Evolutionary conservation across 257 asterid species (phyloP).

Genomic region (Pogostemon cablin): DNA sequence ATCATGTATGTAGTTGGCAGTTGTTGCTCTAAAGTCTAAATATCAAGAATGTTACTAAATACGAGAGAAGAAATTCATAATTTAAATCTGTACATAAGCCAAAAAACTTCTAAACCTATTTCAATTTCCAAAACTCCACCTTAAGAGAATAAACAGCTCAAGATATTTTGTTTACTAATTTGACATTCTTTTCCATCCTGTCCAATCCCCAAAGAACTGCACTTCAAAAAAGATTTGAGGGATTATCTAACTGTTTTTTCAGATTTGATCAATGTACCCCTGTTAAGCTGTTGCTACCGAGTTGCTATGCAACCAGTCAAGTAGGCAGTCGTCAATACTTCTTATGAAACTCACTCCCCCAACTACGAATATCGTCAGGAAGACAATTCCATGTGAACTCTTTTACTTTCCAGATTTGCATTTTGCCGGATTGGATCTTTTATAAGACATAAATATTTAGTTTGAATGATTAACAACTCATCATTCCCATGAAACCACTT

Average conservation of each 20-base stretch:
- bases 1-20: too few relatives aligned
- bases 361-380: constrained; percentile 7
- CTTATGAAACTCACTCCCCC: not conserved
- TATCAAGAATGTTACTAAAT: too few relatives aligned
- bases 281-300: not conserved
- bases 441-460: not conserved
- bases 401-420: not conserved
- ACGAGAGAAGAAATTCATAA: too few relatives aligned
- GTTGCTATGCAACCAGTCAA: constrained; percentile 3
- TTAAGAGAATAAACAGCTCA: not conserved
- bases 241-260: not conserved
- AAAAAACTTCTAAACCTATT: not conserved
- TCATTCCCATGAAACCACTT: not conserved
- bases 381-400: not conserved
- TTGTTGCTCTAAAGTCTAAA: too few relatives aligned
- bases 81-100: too few relatives aligned
- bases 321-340: constrained; percentile 11
- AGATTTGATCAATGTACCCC: not conserved
- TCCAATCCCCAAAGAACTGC: not conserved
- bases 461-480: not conserved
- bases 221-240: not conserved
- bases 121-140: not conserved
- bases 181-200: not conserved
- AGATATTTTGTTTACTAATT: not conserved
- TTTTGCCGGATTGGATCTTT: constrained; percentile 1